Conservation (phyloP, 345 rosid genomes). For the Eucalyptus marginata region DNA sequence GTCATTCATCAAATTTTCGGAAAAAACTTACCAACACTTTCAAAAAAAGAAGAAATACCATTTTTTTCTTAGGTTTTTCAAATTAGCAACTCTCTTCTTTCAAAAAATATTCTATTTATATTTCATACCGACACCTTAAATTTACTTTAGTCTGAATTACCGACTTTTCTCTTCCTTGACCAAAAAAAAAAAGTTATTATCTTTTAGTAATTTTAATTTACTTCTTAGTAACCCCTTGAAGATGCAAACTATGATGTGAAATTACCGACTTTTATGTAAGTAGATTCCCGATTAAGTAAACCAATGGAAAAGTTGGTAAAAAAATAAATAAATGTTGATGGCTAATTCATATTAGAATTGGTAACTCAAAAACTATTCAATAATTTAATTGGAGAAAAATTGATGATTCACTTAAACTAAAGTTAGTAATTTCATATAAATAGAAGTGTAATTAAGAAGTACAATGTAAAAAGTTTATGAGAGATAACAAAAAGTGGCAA, state of each 20-base stretch:
- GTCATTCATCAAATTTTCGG: not conserved
- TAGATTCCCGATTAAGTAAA: not conserved
- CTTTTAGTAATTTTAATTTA: not conserved
- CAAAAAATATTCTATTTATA: not conserved
- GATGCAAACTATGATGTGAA: not conserved
- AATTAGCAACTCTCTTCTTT: not conserved
- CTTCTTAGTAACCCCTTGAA: not conserved
- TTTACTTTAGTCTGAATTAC: not conserved
- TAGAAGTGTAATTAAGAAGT: not conserved
- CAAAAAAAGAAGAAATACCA: not conserved
- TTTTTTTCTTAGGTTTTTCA: not conserved
- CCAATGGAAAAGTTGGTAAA: not conserved
- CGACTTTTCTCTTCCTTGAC: not conserved
- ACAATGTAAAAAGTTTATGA: not conserved
- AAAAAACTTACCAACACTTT: not conserved
- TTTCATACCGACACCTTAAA: not conserved
- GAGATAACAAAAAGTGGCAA: not conserved
- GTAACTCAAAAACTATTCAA: not conserved
- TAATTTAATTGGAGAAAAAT: not conserved
- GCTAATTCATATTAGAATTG: not conserved
- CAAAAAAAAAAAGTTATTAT: too few species aligned
- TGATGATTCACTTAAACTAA: not conserved
- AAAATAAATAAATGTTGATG: not conserved
- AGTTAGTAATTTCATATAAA: not conserved
- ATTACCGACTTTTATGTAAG: not conserved